These are phyloP conservation scores for Phytophthora brassicae DNA, from an alignment of 352 stramenopile genomes.

Conservation along the genomic window DNA sequence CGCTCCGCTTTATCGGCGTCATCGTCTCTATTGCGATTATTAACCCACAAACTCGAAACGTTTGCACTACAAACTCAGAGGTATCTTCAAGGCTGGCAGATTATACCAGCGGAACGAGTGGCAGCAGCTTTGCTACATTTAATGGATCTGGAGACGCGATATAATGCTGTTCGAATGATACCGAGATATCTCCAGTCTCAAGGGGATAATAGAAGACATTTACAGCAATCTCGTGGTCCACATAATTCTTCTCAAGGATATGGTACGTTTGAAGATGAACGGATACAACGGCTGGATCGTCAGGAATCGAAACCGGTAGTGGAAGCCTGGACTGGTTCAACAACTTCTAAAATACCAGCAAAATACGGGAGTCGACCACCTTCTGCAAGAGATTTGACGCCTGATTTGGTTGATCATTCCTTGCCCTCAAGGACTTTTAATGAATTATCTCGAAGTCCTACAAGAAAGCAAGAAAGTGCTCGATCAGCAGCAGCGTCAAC, in stretches of 20 bases:
- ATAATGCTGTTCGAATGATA: conserved; percentile 54
- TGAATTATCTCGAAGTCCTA: not conserved
- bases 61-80: conserved; percentile 49
- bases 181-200: conserved; percentile 51
- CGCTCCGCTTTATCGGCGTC: conserved; percentile 33
- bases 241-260: conserved; percentile 3
- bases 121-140: conserved; percentile 55
- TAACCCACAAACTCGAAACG: conserved; percentile 53
- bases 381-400: not conserved
- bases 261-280: conserved; percentile 23
- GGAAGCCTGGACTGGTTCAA: conserved; percentile 28
- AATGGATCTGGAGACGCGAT: conserved; percentile 52
- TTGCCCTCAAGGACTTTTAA: not conserved
- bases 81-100: conserved; percentile 52
- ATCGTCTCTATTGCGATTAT: conserved; percentile 55
- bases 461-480: not conserved
- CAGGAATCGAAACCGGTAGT: not conserved
- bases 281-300: conserved; percentile 7
- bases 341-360: conserved; percentile 4
- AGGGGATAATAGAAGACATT: conserved; percentile 6
- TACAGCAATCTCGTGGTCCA: not conserved
- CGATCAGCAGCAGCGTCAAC: not conserved
- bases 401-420: not conserved
- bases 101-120: conserved; percentile 55
- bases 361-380: not conserved